Evolutionary conservation across 2,329 filamentous ascomycete genomes (phyloP).

Genomic region (Catunica adiposa): DNA sequence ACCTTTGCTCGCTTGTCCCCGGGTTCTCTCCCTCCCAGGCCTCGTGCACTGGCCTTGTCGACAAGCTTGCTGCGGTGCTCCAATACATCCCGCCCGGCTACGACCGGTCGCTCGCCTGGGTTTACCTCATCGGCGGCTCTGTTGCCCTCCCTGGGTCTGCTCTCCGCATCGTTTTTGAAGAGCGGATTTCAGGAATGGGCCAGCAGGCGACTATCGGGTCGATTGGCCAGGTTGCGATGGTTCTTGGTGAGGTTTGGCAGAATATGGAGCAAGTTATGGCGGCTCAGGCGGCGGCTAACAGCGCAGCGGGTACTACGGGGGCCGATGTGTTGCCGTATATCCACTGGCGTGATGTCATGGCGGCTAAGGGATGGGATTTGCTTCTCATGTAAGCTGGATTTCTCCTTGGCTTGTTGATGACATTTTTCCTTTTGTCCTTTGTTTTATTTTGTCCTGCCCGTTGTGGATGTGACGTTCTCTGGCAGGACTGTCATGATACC

Average conservation of each 20-base stretch:
- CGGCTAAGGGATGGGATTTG: constrained; percentile 80
- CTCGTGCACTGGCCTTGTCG: constrained; percentile 60
- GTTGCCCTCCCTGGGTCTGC: constrained; percentile 54
- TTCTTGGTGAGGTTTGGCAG: constrained; percentile 73
- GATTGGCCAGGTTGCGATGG: constrained; percentile 63
- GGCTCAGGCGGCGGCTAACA: constrained; percentile 22
- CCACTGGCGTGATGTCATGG: constrained; percentile 93
- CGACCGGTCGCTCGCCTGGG: constrained; percentile 85
- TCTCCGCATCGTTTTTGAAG: constrained; percentile 64
- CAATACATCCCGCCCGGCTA: constrained; percentile 75
- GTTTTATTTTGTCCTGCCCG: background rate
- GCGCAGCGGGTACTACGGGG: constrained; percentile 23
- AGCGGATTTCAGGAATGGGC: constrained; percentile 58
- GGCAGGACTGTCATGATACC: constrained; percentile 1
- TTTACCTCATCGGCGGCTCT: constrained; percentile 72
- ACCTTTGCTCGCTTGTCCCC: constrained; percentile 88
- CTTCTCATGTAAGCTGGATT: constrained; percentile 53
- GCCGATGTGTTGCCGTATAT: constrained; percentile 43
- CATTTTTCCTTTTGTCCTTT: constrained; percentile 5
- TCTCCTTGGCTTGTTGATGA: constrained; percentile 17
- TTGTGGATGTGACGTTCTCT: background rate
- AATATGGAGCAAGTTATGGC: constrained; percentile 44
- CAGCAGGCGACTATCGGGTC: constrained; percentile 59
- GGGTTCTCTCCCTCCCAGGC: constrained; percentile 63
- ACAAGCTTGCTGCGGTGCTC: constrained; percentile 60